Conservation (phyloP, 2,329 filamentous ascomycete genomes). For the Epichloe hybrida region DNA sequence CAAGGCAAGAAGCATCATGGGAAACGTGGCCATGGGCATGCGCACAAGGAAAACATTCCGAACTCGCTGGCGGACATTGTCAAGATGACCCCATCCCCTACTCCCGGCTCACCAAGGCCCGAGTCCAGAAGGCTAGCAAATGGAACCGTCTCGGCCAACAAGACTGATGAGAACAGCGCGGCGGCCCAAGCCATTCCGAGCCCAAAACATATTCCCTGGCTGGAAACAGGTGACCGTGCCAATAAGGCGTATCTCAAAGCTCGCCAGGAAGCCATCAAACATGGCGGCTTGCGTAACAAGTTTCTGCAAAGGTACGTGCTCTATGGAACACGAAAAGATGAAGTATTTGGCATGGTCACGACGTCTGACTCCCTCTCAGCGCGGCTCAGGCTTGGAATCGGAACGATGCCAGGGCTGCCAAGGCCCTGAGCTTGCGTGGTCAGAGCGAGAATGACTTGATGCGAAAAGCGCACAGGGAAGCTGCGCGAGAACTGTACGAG, state of each 20-base stretch:
- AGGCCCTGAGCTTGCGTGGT: slow-evolving; percentile 83
- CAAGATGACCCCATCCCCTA: slow-evolving; percentile 85
- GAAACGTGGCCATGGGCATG: slow-evolving; percentile 69
- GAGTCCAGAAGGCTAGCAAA: slow-evolving; percentile 30
- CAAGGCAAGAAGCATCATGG: slow-evolving; percentile 84
- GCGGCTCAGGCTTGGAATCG: slow-evolving; percentile 98
- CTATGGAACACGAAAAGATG: background rate
- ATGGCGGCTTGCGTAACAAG: slow-evolving; percentile 91
- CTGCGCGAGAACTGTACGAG: slow-evolving; percentile 82
- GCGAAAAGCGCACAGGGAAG: slow-evolving; percentile 96
- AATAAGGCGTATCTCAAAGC: slow-evolving; percentile 94
- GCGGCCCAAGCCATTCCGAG: slow-evolving; percentile 73
- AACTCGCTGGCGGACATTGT: slow-evolving; percentile 87
- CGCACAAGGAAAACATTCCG: slow-evolving; percentile 54
- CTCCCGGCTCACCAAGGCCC: slow-evolving; percentile 44
- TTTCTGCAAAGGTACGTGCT: slow-evolving; percentile 70
- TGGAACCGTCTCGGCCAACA: slow-evolving; percentile 1
- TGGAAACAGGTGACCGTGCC: slow-evolving; percentile 80
- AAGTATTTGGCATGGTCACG: background rate
- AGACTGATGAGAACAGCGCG: slow-evolving; percentile 60
- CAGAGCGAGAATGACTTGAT: slow-evolving; percentile 96
- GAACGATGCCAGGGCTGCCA: slow-evolving; percentile 90
- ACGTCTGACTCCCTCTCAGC: slow-evolving; percentile 29
- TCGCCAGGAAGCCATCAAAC: slow-evolving; percentile 90
- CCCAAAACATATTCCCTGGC: slow-evolving; percentile 89